These are phyloP conservation scores for Aspergillus novofumigatus DNA, from an alignment of 2,329 filamentous ascomycete genomes.

Conservation along the genomic window DNA sequence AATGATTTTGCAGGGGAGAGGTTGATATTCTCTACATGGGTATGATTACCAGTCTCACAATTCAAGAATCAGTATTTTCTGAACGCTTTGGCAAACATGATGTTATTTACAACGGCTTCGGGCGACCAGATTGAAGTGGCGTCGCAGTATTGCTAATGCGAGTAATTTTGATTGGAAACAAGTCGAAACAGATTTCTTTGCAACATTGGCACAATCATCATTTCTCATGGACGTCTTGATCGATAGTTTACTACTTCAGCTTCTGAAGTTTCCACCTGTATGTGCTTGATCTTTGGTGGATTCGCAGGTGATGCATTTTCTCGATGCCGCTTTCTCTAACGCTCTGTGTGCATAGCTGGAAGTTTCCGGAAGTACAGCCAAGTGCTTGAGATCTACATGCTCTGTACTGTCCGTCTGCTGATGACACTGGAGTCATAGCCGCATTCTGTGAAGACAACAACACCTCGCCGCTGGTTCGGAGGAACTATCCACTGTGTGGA, in stretches of 20 bases:
- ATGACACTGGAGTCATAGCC: conserved; percentile 55
- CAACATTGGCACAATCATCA: conserved; percentile 72
- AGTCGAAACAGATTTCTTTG: conserved; percentile 60
- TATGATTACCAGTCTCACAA: conserved; percentile 55
- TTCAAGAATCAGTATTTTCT: neutral
- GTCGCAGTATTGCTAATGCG: conserved; percentile 34
- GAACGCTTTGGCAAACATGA: conserved; percentile 40
- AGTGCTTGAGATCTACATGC: conserved; percentile 73
- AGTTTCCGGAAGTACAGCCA: conserved; percentile 29
- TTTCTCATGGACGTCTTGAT: conserved; percentile 68
- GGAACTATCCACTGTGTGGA: conserved; percentile 39
- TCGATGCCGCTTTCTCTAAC: conserved; percentile 18
- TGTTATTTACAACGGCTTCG: conserved; percentile 89
- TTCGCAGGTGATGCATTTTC: conserved; percentile 12
- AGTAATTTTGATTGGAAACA: conserved; percentile 42
- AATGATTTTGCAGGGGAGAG: conserved; percentile 69
- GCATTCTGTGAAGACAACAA: conserved; percentile 35
- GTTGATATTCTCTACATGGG: conserved; percentile 75
- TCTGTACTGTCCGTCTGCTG: conserved; percentile 76
- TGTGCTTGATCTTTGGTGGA: conserved; percentile 37
- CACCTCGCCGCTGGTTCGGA: conserved; percentile 11
- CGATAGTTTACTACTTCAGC: conserved; percentile 66
- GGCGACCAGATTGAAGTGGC: conserved; percentile 51
- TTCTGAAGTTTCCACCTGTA: conserved; percentile 50
- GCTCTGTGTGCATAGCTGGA: conserved; percentile 32